Evolutionary conservation across 2,329 filamentous ascomycete genomes (phyloP).

Genomic region (Aspergillus sp.): DNA sequence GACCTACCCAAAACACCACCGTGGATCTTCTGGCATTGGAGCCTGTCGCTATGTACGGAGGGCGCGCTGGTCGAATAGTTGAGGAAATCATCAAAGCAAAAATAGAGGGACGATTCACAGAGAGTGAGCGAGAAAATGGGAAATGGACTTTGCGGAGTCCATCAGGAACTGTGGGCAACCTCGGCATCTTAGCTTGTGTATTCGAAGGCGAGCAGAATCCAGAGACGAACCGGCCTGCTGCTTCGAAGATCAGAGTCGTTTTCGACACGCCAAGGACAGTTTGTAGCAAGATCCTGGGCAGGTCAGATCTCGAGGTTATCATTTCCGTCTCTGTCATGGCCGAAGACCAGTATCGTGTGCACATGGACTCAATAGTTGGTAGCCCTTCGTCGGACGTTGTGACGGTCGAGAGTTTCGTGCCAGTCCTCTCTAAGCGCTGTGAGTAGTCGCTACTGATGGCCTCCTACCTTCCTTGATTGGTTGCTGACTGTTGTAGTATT

Average conservation of each 20-base stretch:
- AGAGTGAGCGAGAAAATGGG: conserved; percentile 78
- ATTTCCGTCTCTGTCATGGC: conserved; percentile 73
- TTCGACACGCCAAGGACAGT: conserved; percentile 40
- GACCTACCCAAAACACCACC: conserved; percentile 27
- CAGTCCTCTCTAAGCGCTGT: conserved; percentile 75
- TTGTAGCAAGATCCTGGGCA: conserved; percentile 35
- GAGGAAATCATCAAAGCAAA: conserved; percentile 88
- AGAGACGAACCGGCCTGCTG: conserved; percentile 55
- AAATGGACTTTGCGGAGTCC: conserved; percentile 79
- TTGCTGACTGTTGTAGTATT: conserved; percentile 58
- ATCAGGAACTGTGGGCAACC: conserved; percentile 60
- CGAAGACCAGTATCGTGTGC: conserved; percentile 61
- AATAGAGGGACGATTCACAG: conserved; percentile 82
- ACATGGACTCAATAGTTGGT: conserved; percentile 69
- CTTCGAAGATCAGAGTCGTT: conserved; percentile 42
- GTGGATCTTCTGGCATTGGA: conserved; percentile 68
- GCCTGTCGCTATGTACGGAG: conserved; percentile 76
- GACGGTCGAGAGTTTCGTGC: conserved; percentile 71
- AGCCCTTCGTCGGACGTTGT: conserved; percentile 75
- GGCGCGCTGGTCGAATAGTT: conserved; percentile 73
- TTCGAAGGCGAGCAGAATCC: conserved; percentile 48
- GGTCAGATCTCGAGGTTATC: conserved; percentile 50
- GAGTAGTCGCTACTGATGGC: conserved; percentile 41
- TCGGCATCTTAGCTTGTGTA: conserved; percentile 55
- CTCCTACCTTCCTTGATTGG: conserved; percentile 3